Evolutionary conservation across 371 early-diverging fungal species (phyloP), one percentile per base, ranked within the genome.

Genomic region (Mortierella polycephala): DNA sequence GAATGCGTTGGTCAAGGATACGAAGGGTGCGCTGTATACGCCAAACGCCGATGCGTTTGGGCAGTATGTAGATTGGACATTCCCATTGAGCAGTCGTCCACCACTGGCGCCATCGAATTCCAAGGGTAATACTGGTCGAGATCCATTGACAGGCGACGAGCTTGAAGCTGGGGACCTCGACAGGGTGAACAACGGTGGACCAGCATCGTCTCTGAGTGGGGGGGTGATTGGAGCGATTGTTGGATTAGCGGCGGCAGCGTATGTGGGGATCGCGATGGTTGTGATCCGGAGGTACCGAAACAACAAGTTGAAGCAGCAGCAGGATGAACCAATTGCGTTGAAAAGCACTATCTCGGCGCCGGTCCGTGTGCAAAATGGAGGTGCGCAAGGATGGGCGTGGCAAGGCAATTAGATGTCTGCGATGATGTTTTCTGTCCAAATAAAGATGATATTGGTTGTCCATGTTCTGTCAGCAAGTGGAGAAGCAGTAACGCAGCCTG

Each of bases 311-410:
- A 50, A 21, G 9, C 41, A 72, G 44, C 61, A 68, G 51, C 55
- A 62, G 16, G 40, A 50, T 4, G 46, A 67, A 13, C 4, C 30
- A 4, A 30, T 30, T 30, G 44, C 40, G 13, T 41, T 64, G 16
- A 53, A 69, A 45, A n/a, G 44, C n/a, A 69, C 50, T 16, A 69
- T 75, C 49, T 75, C 75, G n/a, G 67, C 59, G n/a, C 75, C 75
- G 10, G 41, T 74, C 18, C 37, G 54, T 16, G 62, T 67, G 8
- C 56, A 55, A 4, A 4, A 4, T 20, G 65, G 55, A 18, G 47
- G 66, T 21, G 14, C 56, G 1, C 75, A 75, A 21, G 75, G 70
- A 42, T 75, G 75, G 75, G 70, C 59, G 10, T 75, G 75, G 75
- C 69, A 74, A 30, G 30, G 30, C 30, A 30, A 30, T 30, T 30